phyloP scores from a whole-genome alignment of 495 filamentous ascomycete species.

The Podospora fimiseda region DNA sequence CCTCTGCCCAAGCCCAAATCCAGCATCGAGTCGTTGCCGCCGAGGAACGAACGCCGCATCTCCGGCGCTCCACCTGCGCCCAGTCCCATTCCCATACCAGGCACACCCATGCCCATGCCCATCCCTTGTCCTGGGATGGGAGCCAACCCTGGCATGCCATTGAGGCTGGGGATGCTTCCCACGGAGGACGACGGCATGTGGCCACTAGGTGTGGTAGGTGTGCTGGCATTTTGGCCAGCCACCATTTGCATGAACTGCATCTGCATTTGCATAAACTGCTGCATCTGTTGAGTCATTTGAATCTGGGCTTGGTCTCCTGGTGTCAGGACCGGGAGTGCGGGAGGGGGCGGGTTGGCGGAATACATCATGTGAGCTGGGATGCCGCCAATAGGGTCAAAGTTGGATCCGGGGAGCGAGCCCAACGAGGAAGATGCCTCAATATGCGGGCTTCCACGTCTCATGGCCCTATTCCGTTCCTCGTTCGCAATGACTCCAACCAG shows the following conservation, averaged over 20 bases:
- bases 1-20: slow-evolving; percentile 31
- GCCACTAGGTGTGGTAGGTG: slow-evolving; percentile 28
- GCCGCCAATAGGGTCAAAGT: slow-evolving; percentile 38
- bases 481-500: slow-evolving; percentile 85
- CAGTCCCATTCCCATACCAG: too few species aligned
- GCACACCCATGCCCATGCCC: slow-evolving; percentile 2
- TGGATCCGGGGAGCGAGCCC: slow-evolving; percentile 29
- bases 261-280: slow-evolving; percentile 86
- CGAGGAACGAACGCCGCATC: slow-evolving; percentile 40
- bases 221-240: slow-evolving; percentile 35
- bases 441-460: slow-evolving; percentile 75
- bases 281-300: slow-evolving; percentile 84
- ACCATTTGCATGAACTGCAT: slow-evolving; percentile 90
- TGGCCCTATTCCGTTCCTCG: slow-evolving; percentile 71
- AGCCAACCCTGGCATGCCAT: slow-evolving; percentile 10
- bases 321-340: slow-evolving; percentile 39
- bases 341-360: slow-evolving; percentile 29
- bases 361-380: slow-evolving; percentile 48
- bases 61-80: slow-evolving; percentile 20
- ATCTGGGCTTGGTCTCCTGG: slow-evolving; percentile 71
- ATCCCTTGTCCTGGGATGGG: slow-evolving; percentile 9
- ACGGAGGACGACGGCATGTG: slow-evolving; percentile 30
- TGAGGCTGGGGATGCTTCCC: slow-evolving; percentile 21
- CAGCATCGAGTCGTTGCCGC: slow-evolving; percentile 30
- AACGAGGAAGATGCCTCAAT: slow-evolving; percentile 37